These are phyloP conservation scores for Pterula multifida DNA, from an alignment of 1,284 basidiomycete genomes.

Conservation along the genomic window DNA sequence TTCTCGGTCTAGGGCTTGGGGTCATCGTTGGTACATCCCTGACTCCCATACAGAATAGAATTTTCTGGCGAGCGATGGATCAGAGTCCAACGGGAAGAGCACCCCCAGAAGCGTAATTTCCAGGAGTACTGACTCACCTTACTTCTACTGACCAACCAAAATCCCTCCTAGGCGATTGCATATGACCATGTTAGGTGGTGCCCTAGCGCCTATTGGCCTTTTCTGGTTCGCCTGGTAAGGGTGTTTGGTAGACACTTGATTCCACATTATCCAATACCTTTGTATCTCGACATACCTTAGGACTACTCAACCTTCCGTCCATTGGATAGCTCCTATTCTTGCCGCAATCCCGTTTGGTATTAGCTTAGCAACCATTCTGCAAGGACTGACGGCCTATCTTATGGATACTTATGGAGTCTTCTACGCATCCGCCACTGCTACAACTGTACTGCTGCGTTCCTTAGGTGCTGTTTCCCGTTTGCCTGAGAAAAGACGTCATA, in stretches of 20 bases:
- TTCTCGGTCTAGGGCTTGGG: slow-evolving; percentile 54
- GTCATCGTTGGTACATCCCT: slow-evolving; percentile 39
- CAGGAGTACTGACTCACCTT: neutral
- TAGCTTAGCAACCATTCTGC: slow-evolving; percentile 48
- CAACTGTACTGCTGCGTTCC: slow-evolving; percentile 58
- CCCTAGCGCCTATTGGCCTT: slow-evolving; percentile 45
- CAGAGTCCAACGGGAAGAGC: slow-evolving; percentile 37
- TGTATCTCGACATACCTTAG: slow-evolving; percentile 15
- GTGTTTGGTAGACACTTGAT: neutral
- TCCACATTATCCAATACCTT: slow-evolving; percentile 7
- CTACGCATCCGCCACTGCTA: slow-evolving; percentile 57
- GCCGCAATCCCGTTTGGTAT: slow-evolving; percentile 54
- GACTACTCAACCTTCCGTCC: slow-evolving; percentile 44
- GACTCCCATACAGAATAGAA: slow-evolving; percentile 41
- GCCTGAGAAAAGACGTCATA: no score
- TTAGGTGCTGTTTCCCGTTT: slow-evolving; percentile 21
- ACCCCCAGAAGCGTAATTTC: slow-evolving; percentile 46
- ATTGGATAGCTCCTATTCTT: slow-evolving; percentile 53
- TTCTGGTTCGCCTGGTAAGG: slow-evolving; percentile 47
- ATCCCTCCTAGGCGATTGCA: slow-evolving; percentile 37
- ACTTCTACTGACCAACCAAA: neutral
- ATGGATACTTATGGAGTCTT: slow-evolving; percentile 55
- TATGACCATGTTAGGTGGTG: slow-evolving; percentile 40
- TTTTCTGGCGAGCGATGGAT: slow-evolving; percentile 42
- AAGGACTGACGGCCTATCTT: slow-evolving; percentile 47